Percentiles rank a stretch among this genome's conserved stretches.
phyloP scores from a whole-genome alignment of 371 early-diverging fungal species.

The Mucor indicus region DNA sequence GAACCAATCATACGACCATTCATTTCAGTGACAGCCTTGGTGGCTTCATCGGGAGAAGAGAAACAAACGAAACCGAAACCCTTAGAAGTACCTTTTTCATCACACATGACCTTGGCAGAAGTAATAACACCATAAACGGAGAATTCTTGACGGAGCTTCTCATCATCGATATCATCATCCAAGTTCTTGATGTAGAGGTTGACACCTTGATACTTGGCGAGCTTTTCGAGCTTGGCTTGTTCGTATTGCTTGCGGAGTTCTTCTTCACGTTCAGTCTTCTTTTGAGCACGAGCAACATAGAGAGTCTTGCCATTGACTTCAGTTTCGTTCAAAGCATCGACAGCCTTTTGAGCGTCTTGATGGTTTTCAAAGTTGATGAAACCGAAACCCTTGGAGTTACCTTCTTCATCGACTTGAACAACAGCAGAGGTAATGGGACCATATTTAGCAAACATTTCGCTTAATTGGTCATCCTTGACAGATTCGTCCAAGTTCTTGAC shows the following conservation, averaged over 20 bases:
- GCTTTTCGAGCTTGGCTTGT: constrained; percentile 89
- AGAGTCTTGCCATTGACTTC: constrained; percentile 87
- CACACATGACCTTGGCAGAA: constrained; percentile 96
- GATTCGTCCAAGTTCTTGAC: constrained; percentile 94
- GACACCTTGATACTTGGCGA: constrained; percentile 96
- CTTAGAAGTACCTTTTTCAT: constrained; percentile 80
- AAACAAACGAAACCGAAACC: constrained; percentile 94
- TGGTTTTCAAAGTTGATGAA: constrained; percentile 96
- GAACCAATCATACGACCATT: constrained; percentile 87
- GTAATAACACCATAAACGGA: constrained; percentile 93
- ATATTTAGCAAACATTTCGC: constrained; percentile 78
- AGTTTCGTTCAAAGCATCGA: constrained; percentile 91
- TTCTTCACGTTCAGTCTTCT: constrained; percentile 97
- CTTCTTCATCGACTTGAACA: constrained; percentile 73
- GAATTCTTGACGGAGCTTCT: constrained; percentile 93
- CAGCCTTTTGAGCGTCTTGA: constrained; percentile 90
- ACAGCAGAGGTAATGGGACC: constrained; percentile 89
- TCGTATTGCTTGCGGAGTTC: constrained; percentile 94
- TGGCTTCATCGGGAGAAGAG: constrained; percentile 88
- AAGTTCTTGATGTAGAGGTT: constrained; percentile 98
- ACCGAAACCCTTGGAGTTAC: constrained; percentile 91
- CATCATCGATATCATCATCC: constrained; percentile 94
- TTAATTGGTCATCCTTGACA: constrained; percentile 82
- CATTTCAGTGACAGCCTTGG: constrained; percentile 89
- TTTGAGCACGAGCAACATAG: constrained; percentile 98